Base-by-base conservation (phyloP, 768 basidiomycete species). In the Suillus clintonianus region DNA sequence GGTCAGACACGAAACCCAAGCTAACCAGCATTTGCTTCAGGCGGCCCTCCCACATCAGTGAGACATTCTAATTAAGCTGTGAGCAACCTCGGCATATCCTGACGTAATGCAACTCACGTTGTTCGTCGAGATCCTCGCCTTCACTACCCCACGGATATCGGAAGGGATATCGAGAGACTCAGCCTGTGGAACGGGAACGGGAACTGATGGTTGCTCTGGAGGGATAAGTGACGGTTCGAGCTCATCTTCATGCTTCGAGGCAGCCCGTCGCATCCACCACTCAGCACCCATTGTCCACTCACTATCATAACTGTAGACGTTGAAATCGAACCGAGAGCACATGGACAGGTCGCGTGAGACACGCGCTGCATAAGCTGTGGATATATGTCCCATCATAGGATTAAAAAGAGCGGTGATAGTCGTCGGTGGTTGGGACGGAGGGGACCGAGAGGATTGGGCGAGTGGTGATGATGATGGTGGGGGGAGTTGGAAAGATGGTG, bases 221-320 rank as follows among this genome's bases (percentile, higher is more conserved):
- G 56, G 27, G 48, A 57, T 39, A 1, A 47, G 15, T 7, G 54
- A 41, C 6, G 39, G 48, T 27, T 64, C 51, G 45, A 24, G 22
- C 54, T 58, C 19, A 45, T 60, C 15, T 43, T 69, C 65, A 4
- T 43, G 50, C 15, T 73, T 68, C 15, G 64, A 61, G 37, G 59
- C 59, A 9, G 71, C 65, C 27, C 88, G 85, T 24, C 94, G 85
- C 72, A 95, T 84, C 95, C 94, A 97, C 94, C 94, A 97, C 74
- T 98, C 96, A 1, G 92, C 90, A 3, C 97, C 97, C 80, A 98
- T 86, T 11, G 93, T 90, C 90, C 95, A 91, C 74, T 98, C 96
- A 75, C 94, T 95, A 68, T 97, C 94, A 75, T 95, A 98, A 76
- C 93, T 95, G 74, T 98, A 97, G 32, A 96, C 86, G 71, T 99